These are phyloP conservation scores for Penicillium sp. DNA, from an alignment of 2,329 filamentous ascomycete species.

Conservation along the genomic window DNA sequence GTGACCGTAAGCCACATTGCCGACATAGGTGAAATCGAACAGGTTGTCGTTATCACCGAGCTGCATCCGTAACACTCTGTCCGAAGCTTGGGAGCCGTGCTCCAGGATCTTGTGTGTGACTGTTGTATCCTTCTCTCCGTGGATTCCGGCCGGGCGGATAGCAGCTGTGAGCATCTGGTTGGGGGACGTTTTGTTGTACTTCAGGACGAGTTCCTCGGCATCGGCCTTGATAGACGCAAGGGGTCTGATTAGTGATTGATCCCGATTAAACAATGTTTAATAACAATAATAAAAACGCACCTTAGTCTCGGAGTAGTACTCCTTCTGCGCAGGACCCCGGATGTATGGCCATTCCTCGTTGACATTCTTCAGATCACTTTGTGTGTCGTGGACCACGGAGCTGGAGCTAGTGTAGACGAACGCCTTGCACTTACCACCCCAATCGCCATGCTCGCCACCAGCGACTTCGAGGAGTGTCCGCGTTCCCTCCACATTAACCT, in stretches of 20 bases:
- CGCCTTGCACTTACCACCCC: conserved; percentile 63
- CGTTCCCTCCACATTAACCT: conserved; percentile 88
- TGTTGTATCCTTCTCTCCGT: conserved; percentile 84
- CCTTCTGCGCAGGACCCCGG: conserved; percentile 66
- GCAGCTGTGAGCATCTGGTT: conserved; percentile 71
- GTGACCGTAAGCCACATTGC: conserved; percentile 74
- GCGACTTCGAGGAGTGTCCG: conserved; percentile 66
- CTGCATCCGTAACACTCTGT: conserved; percentile 70
- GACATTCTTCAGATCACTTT: conserved; percentile 75
- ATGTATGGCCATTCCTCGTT: conserved; percentile 80
- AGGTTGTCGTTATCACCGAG: conserved; percentile 72
- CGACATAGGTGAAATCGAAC: conserved; percentile 70
- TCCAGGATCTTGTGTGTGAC: conserved; percentile 71
- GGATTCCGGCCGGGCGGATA: conserved; percentile 83
- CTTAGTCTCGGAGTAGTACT: conserved; percentile 92
- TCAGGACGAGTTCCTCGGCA: conserved; percentile 77
- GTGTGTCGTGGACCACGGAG: conserved; percentile 81
- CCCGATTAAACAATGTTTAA: neutral
- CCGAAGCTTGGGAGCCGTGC: conserved; percentile 59
- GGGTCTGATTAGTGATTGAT: conserved; percentile 2
- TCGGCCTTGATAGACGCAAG: conserved; percentile 54
- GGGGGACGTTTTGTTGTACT: conserved; percentile 64
- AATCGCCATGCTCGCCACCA: conserved; percentile 64
- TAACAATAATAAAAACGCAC: conserved; percentile 46
- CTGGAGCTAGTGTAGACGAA: conserved; percentile 91